phyloP scores from a whole-genome alignment of 2,329 filamentous ascomycete species.

The Ophiostoma ulmi region DNA sequence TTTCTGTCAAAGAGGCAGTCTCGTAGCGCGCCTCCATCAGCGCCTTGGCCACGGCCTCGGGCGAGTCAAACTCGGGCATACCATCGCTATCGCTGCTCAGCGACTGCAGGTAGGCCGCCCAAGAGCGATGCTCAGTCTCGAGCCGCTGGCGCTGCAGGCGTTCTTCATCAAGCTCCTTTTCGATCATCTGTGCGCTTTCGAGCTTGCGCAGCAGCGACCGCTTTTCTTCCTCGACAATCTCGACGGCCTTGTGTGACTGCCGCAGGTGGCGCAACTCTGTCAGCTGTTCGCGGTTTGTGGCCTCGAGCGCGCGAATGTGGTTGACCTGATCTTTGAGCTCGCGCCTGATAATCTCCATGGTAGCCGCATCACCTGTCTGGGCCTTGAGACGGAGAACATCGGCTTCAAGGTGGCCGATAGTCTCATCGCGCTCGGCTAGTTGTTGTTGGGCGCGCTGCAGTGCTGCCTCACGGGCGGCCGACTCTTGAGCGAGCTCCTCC shows the following conservation, averaged over 20 bases:
- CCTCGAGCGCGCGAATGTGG: constrained; percentile 83
- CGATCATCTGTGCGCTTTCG: constrained; percentile 65
- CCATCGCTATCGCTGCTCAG: constrained; percentile 56
- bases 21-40: constrained; percentile 78
- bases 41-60: constrained; percentile 79
- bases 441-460: constrained; percentile 60
- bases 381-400: constrained; percentile 81
- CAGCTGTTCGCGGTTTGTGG: constrained; percentile 71
- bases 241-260: constrained; percentile 77
- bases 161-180: constrained; percentile 72
- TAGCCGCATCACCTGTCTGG: constrained; percentile 80
- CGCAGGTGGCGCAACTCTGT: constrained; percentile 76
- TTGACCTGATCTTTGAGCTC: constrained; percentile 87
- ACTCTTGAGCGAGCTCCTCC: constrained; percentile 57
- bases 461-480: constrained; percentile 49
- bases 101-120: constrained; percentile 77
- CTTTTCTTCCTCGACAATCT: constrained; percentile 95
- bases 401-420: constrained; percentile 71
- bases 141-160: constrained; percentile 78
- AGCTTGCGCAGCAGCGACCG: constrained; percentile 71
- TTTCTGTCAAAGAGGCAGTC: constrained; percentile 72
- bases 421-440: constrained; percentile 62
- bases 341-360: constrained; percentile 74
- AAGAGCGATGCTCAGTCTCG: constrained; percentile 81
- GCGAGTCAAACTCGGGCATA: constrained; percentile 76